A percentile compares a stretch with the other conserved stretches of the same genome.
These are phyloP conservation scores for Citrus mangshanensis DNA, from an alignment of 345 rosid species.

Conservation along the genomic window DNA sequence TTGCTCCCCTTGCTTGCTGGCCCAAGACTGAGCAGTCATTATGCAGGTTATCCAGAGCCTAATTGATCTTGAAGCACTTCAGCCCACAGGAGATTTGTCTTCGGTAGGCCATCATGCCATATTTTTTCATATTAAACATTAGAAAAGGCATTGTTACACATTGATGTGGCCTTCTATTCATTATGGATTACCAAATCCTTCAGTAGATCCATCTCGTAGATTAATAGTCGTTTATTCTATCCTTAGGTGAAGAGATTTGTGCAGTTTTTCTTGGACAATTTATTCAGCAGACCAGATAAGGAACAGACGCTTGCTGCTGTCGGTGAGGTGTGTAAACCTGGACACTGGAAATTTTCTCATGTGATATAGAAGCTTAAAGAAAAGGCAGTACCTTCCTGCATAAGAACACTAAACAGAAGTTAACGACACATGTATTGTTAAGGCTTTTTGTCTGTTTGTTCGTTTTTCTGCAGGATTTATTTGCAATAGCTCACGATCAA, in stretches of 20 bases:
- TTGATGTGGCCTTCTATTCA: not conserved
- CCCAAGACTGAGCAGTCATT: constrained; percentile 19
- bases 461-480: constrained; percentile 60
- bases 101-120: constrained; percentile 41
- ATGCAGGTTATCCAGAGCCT: constrained; percentile 80
- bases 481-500: constrained; percentile 91
- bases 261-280: constrained; percentile 81
- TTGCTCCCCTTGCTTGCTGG: not conserved
- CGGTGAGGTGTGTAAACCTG: constrained; percentile 65
- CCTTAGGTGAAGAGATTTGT: constrained; percentile 87
- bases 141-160: not conserved
- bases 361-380: not conserved
- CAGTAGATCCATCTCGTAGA: not conserved
- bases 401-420: not conserved
- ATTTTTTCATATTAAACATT: not conserved
- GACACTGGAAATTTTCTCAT: not conserved
- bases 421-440: not conserved
- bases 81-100: constrained; percentile 93
- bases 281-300: constrained; percentile 76
- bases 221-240: constrained; percentile 8
- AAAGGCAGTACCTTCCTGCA: not conserved
- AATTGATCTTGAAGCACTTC: constrained; percentile 90
- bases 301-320: constrained; percentile 80
- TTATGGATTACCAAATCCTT: not conserved
- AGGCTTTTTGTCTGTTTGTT: not conserved